A percentile compares a stretch with the other conserved stretches of the same genome.
These are phyloP conservation scores for Simplicillium aogashimaense DNA, from an alignment of 2,329 filamentous ascomycete genomes.

Conservation along the genomic window DNA sequence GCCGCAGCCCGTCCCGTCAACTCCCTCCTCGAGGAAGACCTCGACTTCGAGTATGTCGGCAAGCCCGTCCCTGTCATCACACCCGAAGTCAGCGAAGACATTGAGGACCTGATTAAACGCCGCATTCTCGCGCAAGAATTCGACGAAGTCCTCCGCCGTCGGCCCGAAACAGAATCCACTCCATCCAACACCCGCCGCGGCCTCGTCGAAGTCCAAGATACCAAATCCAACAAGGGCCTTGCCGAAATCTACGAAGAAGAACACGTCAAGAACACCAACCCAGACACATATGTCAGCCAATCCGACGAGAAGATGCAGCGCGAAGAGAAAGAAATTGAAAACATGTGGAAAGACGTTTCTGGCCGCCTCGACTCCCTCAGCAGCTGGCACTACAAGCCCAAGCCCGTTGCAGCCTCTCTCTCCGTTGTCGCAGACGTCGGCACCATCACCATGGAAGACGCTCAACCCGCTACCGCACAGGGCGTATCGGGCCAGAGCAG, in stretches of 20 bases:
- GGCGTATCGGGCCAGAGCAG: constrained; percentile 59
- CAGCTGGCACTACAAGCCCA: constrained; percentile 93
- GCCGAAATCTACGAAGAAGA: constrained; percentile 94
- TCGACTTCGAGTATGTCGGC: constrained; percentile 91
- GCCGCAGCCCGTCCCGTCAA: constrained; percentile 78
- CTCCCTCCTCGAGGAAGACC: constrained; percentile 85
- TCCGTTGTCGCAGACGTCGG: constrained; percentile 85
- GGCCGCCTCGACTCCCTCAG: constrained; percentile 78
- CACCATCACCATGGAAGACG: constrained; percentile 92
- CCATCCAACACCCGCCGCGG: constrained; percentile 56
- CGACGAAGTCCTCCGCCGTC: constrained; percentile 77
- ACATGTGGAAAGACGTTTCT: constrained; percentile 72
- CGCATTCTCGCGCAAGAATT: constrained; percentile 86
- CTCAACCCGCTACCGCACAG: constrained; percentile 72
- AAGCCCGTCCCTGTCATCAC: constrained; percentile 95
- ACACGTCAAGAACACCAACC: constrained; percentile 68
- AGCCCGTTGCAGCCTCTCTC: constrained; percentile 68
- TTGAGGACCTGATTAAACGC: constrained; percentile 89
- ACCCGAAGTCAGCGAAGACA: constrained; percentile 77
- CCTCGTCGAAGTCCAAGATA: constrained; percentile 74
- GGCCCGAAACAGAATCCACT: constrained; percentile 61
- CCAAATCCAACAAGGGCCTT: constrained; percentile 75
- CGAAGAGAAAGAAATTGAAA: constrained; percentile 74
- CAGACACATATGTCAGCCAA: constrained; percentile 68
- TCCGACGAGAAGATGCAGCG: constrained; percentile 73